These are phyloP conservation scores for Fomitopsis serialis DNA, from an alignment of 768 basidiomycete species.

Conservation along the genomic window DNA sequence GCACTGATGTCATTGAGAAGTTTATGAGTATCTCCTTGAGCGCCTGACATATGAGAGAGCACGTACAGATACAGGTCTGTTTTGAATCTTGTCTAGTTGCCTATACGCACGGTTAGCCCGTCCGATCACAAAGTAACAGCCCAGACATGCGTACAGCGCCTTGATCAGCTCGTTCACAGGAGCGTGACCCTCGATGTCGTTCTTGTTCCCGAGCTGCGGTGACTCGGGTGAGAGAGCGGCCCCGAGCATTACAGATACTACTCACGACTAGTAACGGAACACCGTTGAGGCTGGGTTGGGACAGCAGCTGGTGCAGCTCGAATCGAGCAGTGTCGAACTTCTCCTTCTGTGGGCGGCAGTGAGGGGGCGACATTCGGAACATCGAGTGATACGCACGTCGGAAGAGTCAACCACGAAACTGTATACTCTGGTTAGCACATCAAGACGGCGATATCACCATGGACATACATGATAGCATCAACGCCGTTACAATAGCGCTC, in stretches of 20 bases:
- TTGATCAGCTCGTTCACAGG: constrained; percentile 80
- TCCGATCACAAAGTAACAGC: neutral
- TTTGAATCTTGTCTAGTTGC: constrained; percentile 74
- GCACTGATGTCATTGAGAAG: constrained; percentile 40
- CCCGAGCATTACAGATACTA: constrained; percentile 7
- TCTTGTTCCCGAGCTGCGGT: constrained; percentile 84
- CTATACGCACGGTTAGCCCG: constrained; percentile 26
- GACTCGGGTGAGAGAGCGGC: neutral
- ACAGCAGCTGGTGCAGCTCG: constrained; percentile 76
- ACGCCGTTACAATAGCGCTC: constrained; percentile 91
- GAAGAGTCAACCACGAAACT: constrained; percentile 93
- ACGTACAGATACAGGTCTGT: constrained; percentile 83
- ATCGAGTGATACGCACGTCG: constrained; percentile 52
- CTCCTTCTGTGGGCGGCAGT: constrained; percentile 44
- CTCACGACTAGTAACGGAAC: constrained; percentile 82
- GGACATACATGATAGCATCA: constrained; percentile 81
- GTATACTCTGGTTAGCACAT: neutral
- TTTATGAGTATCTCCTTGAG: neutral
- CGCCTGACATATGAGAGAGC: neutral
- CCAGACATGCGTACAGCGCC: constrained; percentile 48
- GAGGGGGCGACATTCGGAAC: neutral
- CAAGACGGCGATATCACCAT: too few species aligned
- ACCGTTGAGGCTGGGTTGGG: constrained; percentile 56
- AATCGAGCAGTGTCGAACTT: constrained; percentile 81
- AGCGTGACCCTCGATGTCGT: constrained; percentile 73